These are phyloP conservation scores for Reutealis trisperma DNA, from an alignment of 345 rosid species.

Conservation along the genomic window DNA sequence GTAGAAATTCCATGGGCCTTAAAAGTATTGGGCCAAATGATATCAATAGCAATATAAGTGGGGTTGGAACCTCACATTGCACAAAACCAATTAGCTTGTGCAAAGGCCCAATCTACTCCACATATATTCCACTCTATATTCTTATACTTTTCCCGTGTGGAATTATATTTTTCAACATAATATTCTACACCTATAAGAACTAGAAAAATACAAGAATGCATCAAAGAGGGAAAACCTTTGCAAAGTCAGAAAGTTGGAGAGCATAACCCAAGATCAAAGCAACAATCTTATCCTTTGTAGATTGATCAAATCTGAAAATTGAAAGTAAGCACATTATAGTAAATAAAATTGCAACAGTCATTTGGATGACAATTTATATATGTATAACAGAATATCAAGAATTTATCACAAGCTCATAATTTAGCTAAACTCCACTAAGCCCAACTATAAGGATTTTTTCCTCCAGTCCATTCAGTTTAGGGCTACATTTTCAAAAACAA, in stretches of 20 bases:
- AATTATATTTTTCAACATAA: too few species aligned
- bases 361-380: not conserved
- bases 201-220: not conserved
- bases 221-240: conserved; percentile 57
- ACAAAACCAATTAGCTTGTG: too few species aligned
- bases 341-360: not conserved
- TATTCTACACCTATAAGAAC: not conserved
- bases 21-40: too few species aligned
- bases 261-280: conserved; percentile 55
- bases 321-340: not conserved
- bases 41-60: too few species aligned
- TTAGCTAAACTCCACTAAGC: not conserved
- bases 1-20: too few species aligned
- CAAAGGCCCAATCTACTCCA: too few species aligned
- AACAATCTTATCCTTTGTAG: conserved; percentile 64
- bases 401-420: not conserved
- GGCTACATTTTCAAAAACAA: not conserved
- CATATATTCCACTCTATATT: too few species aligned
- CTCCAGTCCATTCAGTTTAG: not conserved
- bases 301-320: conserved; percentile 63
- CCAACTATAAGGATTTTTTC: not conserved
- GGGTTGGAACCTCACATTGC: too few species aligned
- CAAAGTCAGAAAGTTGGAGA: conserved; percentile 59
- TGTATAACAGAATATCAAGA: not conserved
- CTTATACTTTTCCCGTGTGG: too few species aligned